These are phyloP conservation scores for Coemansia sp. DNA, from an alignment of 192 early-diverging fungal species.

Conservation along the genomic window DNA sequence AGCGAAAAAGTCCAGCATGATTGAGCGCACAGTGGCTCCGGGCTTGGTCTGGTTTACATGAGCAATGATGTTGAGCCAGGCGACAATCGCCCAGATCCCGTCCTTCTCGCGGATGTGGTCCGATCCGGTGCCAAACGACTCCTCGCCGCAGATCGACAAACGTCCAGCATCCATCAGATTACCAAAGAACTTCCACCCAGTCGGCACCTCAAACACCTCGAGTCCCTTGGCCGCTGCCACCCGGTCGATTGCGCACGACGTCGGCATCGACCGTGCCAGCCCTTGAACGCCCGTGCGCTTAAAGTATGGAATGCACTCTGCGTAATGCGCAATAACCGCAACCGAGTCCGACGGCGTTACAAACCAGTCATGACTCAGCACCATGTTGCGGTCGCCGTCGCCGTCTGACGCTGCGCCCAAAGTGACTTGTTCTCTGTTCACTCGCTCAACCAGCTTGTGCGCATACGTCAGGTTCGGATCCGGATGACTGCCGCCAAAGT, in stretches of 20 bases:
- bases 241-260: slow-evolving; percentile 82
- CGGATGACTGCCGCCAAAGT: slow-evolving; percentile 95
- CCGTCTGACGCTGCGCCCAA: slow-evolving; percentile 98
- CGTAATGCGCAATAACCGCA: slow-evolving; percentile 91
- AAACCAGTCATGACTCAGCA: slow-evolving; percentile 92
- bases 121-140: slow-evolving; percentile 97
- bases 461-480: slow-evolving; percentile 99
- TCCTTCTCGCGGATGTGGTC: slow-evolving; percentile 99
- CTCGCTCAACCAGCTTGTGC: slow-evolving; percentile 86
- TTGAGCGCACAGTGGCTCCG: slow-evolving; percentile 65
- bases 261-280: slow-evolving; percentile 95
- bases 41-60: slow-evolving; percentile 61
- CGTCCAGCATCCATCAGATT: slow-evolving; percentile 96
- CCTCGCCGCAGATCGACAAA: slow-evolving; percentile 95
- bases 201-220: slow-evolving; percentile 85
- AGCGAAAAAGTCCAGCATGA: slow-evolving; percentile 77
- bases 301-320: slow-evolving; percentile 91
- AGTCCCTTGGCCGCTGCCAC: slow-evolving; percentile 83
- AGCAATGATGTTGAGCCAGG: slow-evolving; percentile 96
- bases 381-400: slow-evolving; percentile 98
- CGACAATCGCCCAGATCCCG: slow-evolving; percentile 95
- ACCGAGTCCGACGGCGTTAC: slow-evolving; percentile 97
- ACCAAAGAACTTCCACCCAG: slow-evolving; percentile 97
- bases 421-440: slow-evolving; percentile 71
- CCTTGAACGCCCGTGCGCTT: slow-evolving; percentile 78